phyloP scores from a whole-genome alignment of 495 filamentous ascomycete species.

The Neurospora sp. region DNA sequence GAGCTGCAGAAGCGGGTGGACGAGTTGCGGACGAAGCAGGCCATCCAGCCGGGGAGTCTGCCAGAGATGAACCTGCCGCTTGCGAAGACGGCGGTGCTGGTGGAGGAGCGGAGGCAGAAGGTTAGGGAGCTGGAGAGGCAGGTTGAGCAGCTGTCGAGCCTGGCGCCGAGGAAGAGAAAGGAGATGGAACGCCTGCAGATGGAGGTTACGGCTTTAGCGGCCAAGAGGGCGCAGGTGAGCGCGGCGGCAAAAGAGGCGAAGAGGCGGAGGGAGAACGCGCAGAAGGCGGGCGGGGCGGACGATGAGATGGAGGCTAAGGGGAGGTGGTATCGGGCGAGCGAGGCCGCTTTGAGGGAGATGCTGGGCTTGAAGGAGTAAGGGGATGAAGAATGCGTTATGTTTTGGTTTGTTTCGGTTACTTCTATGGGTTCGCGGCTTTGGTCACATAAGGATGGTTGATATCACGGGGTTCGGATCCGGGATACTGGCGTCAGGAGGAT shows the following conservation, averaged over 20 bases:
- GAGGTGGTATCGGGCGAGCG: conserved; percentile 68
- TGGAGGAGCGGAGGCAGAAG: conserved; percentile 51
- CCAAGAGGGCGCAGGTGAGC: conserved; percentile 54
- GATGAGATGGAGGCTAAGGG: conserved; percentile 78
- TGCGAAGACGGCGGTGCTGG: conserved; percentile 44
- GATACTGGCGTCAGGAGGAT: not conserved
- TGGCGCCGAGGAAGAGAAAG: conserved; percentile 59
- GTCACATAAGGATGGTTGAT: not conserved
- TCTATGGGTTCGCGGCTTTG: not conserved
- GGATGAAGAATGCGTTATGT: not conserved
- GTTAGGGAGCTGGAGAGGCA: conserved; percentile 56
- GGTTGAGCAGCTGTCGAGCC: conserved; percentile 51
- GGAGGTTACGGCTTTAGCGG: conserved; percentile 62
- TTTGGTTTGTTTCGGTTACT: not conserved
- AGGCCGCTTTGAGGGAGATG: conserved; percentile 56
- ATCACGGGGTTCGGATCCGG: not conserved
- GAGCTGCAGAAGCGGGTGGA: conserved; percentile 50
- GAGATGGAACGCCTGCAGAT: conserved; percentile 62
- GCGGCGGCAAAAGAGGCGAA: conserved; percentile 69
- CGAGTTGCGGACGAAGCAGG: conserved; percentile 35
- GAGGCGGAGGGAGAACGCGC: conserved; percentile 56
- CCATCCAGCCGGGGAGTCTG: conserved; percentile 3
- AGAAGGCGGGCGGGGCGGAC: conserved; percentile 43
- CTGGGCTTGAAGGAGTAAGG: conserved; percentile 27
- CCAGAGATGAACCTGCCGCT: conserved; percentile 44